A percentile compares a stretch with the other conserved stretches of the same genome.
Conservation (phyloP, 2,329 filamentous ascomycete species). For the Neopestalotiopsis clavispora region DNA sequence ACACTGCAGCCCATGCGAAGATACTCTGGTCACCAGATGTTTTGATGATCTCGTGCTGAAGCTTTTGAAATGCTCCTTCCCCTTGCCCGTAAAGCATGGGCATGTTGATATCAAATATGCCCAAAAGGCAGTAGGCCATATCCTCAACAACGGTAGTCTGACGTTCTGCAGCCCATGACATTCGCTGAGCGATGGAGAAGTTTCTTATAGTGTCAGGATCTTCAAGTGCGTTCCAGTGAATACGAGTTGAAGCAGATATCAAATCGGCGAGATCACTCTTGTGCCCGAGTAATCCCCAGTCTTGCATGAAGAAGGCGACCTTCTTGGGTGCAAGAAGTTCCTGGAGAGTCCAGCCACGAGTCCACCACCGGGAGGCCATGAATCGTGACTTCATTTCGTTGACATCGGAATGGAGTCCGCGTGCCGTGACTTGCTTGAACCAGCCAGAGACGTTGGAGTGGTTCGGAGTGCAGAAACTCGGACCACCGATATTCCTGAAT, state of each 20-base stretch:
- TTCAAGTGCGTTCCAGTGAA: constrained; percentile 19
- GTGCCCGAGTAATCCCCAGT: constrained; percentile 23
- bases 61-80: constrained; percentile 33
- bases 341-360: constrained; percentile 33
- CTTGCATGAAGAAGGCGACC: constrained; percentile 29
- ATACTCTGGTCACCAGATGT: constrained; percentile 33
- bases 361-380: constrained; percentile 30
- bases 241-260: background rate
- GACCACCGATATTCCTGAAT: too few relatives aligned
- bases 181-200: constrained; percentile 40
- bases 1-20: constrained; percentile 32
- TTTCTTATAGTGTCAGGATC: constrained; percentile 22
- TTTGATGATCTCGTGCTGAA: constrained; percentile 42
- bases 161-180: constrained; percentile 44
- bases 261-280: background rate
- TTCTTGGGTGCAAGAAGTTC: constrained; percentile 28
- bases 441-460: background rate
- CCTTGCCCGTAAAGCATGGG: constrained; percentile 48
- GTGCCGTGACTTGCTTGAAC: too few relatives aligned
- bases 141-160: constrained; percentile 43
- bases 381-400: constrained; percentile 15
- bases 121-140: constrained; percentile 49
- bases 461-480: background rate
- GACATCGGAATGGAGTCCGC: constrained; percentile 4
- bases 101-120: constrained; percentile 49